Evolutionary conservation across 441 rosid genomes (phyloP), one percentile per base, ranked within the genome.

Genomic region (Erodium trifolium): DNA sequence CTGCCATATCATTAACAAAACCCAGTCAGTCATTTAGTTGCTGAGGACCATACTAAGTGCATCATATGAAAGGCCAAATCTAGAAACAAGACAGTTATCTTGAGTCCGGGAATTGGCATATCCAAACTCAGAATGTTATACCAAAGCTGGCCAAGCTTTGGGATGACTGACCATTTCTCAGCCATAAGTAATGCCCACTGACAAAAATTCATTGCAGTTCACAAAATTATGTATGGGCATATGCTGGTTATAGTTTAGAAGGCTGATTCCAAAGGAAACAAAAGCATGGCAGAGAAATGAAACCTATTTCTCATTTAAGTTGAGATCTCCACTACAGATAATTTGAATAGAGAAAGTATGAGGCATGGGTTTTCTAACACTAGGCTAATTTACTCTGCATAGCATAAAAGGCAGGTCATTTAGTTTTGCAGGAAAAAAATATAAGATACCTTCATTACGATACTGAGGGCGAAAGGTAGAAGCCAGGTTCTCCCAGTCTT

Each of bases 391-490:
- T 53, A 53, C 60, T 53, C 18, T 14, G 19, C 8, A 14, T 53
- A 53, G 19, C 19, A 14, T 14, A 47, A 47, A 47, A 47, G 60
- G 60, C 60, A 16, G 14, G 60, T 4, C 9, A 4, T 53, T 14
- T 53, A 53, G 16, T 53, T 14, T 45, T 68, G 67, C 41, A 14
- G 5, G 2, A 23, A 23, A 23, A 57, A 67, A 64, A 63, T 67
- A 41, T 17, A 4, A 27, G 41, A 14, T 84, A 90, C 96, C 96
- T 83, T 76, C 85, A 80, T 90, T 90, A 68, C 67, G 78, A 73
- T 84, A 87, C 65, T 73, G 80, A 57, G 79, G 87, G 29, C 71
- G 82, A 65, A 70, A 73, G n/a, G 78, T 57, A 17, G 84, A 79
- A 69, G 86, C 73, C 23, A 85, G 77, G 72, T 13, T 67, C 77